phyloP scores from a whole-genome alignment of 257 asterid genomes.

The Jacaranda mimosifolia region DNA sequence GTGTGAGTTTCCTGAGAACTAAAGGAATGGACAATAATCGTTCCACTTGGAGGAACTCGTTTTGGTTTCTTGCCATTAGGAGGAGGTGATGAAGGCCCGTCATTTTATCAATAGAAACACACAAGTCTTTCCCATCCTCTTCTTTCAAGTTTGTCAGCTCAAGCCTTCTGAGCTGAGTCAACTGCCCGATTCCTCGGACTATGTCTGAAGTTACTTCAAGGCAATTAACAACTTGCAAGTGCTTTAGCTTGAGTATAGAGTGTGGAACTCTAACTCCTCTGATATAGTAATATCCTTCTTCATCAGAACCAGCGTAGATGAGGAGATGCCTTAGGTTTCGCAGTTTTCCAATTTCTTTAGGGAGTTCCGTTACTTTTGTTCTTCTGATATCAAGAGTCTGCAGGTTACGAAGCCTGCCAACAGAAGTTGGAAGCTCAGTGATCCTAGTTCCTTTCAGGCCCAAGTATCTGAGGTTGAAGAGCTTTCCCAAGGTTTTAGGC shows the following conservation, averaged over 20 bases:
- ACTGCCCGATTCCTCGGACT: constrained; percentile 14
- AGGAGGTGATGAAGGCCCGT: constrained; percentile 37
- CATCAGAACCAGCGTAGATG: background rate
- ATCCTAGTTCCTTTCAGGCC: constrained; percentile 32
- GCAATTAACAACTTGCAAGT: constrained; percentile 40
- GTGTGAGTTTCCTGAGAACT: constrained; percentile 26
- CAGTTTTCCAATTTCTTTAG: constrained; percentile 32
- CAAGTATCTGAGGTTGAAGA: constrained; percentile 40
- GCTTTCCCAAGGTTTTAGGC: constrained; percentile 31
- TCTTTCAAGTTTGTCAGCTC: constrained; percentile 37
- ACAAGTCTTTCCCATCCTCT: constrained; percentile 34
- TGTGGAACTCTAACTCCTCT: constrained; percentile 32
- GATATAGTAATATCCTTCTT: constrained; percentile 12
- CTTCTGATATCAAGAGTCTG: constrained; percentile 38
- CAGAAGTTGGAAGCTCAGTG: too few relatives aligned
- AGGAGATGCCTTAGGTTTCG: constrained; percentile 38
- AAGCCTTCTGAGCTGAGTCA: constrained; percentile 45
- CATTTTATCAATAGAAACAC: constrained; percentile 41
- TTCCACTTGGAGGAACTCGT: constrained; percentile 28
- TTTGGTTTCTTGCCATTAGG: constrained; percentile 30
- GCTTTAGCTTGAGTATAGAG: constrained; percentile 35
- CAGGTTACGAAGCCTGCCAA: constrained; percentile 35
- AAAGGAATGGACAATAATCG: constrained; percentile 17
- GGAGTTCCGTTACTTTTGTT: constrained; percentile 35
- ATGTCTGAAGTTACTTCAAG: constrained; percentile 27